Evolutionary conservation across 371 early-diverging fungal genomes (phyloP).

Genomic region (Syncephalastrum monosporum): DNA sequence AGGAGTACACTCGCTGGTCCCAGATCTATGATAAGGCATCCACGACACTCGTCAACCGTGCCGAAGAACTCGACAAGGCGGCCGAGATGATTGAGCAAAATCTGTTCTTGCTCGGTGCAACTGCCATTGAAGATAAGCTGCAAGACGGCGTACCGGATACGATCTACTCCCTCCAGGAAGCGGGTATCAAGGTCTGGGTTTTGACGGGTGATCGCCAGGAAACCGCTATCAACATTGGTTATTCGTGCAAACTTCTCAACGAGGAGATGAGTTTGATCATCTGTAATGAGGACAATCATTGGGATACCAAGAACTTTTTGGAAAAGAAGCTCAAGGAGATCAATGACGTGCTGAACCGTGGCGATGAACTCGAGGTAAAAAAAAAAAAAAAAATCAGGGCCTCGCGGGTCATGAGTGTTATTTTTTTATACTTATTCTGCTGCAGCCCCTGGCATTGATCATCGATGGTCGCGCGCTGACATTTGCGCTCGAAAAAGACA

Average conservation of each 20-base stretch:
- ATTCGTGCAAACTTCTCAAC: constrained; percentile 81
- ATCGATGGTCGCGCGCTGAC: constrained; percentile 72
- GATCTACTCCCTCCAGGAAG: constrained; percentile 89
- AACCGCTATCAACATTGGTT: constrained; percentile 92
- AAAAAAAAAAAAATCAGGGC: neutral
- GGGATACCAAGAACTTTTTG: constrained; percentile 67
- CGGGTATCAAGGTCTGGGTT: constrained; percentile 98
- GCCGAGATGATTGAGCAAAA: constrained; percentile 94
- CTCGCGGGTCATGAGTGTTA: no score
- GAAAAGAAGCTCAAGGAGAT: constrained; percentile 70
- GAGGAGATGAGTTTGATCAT: constrained; percentile 83
- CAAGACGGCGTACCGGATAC: constrained; percentile 98
- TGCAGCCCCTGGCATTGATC: constrained; percentile 59
- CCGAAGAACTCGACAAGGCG: constrained; percentile 83
- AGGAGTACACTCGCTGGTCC: constrained; percentile 85
- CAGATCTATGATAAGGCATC: constrained; percentile 83
- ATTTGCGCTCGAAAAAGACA: constrained; percentile 68
- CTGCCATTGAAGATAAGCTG: constrained; percentile 98
- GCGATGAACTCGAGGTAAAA: constrained; percentile 42
- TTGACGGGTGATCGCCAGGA: constrained; percentile 93
- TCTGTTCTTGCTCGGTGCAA: constrained; percentile 90
- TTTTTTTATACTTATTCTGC: neutral
- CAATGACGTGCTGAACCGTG: constrained; percentile 51
- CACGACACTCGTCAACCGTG: constrained; percentile 85
- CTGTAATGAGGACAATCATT: constrained; percentile 71